Evolutionary conservation across 2,329 filamentous ascomycete genomes (phyloP).

Genomic region (Ophiostoma angusticollis): DNA sequence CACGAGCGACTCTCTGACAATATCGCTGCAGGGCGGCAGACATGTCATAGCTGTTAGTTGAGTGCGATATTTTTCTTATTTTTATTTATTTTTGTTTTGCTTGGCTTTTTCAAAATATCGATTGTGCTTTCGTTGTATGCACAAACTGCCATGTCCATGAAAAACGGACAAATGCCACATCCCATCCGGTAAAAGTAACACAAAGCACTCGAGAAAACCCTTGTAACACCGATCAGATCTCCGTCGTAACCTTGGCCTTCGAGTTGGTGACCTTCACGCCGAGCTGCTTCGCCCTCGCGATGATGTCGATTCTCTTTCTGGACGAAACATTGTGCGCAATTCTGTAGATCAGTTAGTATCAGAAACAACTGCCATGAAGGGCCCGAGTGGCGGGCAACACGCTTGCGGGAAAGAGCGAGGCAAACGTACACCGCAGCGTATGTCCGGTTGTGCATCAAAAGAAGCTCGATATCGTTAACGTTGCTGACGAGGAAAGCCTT

Average conservation of each 20-base stretch:
- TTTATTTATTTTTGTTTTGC: not conserved
- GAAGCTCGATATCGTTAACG: constrained; percentile 85
- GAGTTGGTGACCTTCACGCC: constrained; percentile 99
- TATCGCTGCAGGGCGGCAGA: constrained; percentile 9
- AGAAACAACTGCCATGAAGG: too few relatives aligned
- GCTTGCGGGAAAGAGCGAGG: not conserved
- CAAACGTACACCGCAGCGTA: constrained; percentile 89
- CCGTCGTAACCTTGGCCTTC: constrained; percentile 97
- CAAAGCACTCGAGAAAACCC: constrained; percentile 6
- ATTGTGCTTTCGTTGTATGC: too few relatives aligned
- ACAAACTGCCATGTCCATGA: too few relatives aligned
- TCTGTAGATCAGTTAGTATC: constrained; percentile 41
- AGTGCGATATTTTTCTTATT: not conserved
- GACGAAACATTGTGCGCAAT: constrained; percentile 97
- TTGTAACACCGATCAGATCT: constrained; percentile 44
- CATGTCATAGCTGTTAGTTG: constrained; percentile 2
- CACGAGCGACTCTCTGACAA: constrained; percentile 9
- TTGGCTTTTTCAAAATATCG: not conserved
- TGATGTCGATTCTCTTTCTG: constrained; percentile 96
- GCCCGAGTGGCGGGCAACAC: not conserved
- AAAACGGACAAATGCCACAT: too few relatives aligned
- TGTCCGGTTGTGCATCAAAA: constrained; percentile 99
- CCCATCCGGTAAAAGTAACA: too few relatives aligned
- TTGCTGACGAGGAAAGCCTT: constrained; percentile 99
- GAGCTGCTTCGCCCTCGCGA: constrained; percentile 92